Evolutionary conservation across 305 asterid genomes (phyloP).

Genomic region (Solanum chacoense): DNA sequence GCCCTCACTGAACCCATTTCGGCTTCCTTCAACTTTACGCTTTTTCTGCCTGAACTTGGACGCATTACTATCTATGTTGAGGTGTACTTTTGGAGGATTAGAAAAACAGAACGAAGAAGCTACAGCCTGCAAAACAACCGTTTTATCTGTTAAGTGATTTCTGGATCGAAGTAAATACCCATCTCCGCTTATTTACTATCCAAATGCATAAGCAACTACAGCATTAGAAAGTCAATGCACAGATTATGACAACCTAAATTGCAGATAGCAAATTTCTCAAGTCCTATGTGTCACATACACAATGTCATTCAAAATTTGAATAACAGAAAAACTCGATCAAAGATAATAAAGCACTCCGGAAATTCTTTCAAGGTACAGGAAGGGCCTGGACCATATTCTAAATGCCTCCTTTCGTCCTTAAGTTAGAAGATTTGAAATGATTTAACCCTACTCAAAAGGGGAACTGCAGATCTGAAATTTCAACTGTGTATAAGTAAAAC

Average conservation of each 20-base stretch:
- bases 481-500: neutral
- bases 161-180: neutral
- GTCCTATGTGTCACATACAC: neutral
- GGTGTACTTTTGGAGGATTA: conserved; percentile 60
- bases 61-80: conserved; percentile 72
- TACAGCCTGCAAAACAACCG: conserved; percentile 50
- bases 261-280: neutral
- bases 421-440: neutral
- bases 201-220: neutral
- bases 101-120: conserved; percentile 83
- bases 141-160: neutral
- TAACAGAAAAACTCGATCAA: neutral
- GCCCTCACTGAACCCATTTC: conserved; percentile 51
- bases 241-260: neutral
- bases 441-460: neutral
- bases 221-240: neutral
- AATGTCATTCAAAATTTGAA: neutral
- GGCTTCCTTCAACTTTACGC: conserved; percentile 30
- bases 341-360: neutral
- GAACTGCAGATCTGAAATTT: neutral
- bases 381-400: neutral
- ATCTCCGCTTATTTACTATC: neutral
- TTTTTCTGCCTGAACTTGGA: conserved; percentile 61
- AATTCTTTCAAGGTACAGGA: neutral
- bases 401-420: neutral